Base-by-base conservation (phyloP, 495 filamentous ascomycete genomes). In the Pyrenula aspistea region DNA sequence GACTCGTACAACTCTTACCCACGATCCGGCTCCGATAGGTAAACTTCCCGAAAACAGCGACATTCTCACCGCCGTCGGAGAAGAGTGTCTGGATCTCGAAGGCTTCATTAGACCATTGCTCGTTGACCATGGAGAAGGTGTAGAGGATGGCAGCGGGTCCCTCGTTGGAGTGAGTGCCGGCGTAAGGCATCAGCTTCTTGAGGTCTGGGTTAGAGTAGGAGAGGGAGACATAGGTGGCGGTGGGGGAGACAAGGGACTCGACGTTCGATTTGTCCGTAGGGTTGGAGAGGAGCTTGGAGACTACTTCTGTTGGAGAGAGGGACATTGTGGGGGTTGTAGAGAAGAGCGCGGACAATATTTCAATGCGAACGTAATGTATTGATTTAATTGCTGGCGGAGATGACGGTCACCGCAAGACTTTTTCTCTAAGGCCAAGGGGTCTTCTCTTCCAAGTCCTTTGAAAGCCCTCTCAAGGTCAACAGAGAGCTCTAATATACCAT, bases 211-310 rank as follows among this genome's bases (percentile, higher is more conserved):
- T 56, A 55, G 54, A 24, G 53, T 62, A 60, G 55, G 49, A 60
- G 50, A 64, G 58, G 53, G 61, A 63, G 51, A 57, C 24, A 53
- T 62, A 58, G 1, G 62, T 58, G 20, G 62, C 62, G 22, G 54
- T 49, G 0, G 53, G 58, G 24, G 61, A 25, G 20, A 64, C 55
- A 25, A 61, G 62, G 22, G 55, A 10, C 1, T 56, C 25, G 58
- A 62, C 53, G 58, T 42, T 42, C 4, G 31, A 42, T 8, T 4
- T 42, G 31, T 42, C 31, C 31, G 31, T 42, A 15, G 31, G 31
- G 31, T 42, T 42, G 31, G 31, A 42, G 8, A 42, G 31, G 31
- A 42, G 31, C 31, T 42, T 4, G 31, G 31, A 42, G 8, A 42
- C 31, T 8, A 42, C 31, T 42, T 42, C 31, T 15, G 31, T 42